Base-by-base conservation (phyloP, 2,329 filamentous ascomycete species). In the Amesomyces nigricolor region DNA sequence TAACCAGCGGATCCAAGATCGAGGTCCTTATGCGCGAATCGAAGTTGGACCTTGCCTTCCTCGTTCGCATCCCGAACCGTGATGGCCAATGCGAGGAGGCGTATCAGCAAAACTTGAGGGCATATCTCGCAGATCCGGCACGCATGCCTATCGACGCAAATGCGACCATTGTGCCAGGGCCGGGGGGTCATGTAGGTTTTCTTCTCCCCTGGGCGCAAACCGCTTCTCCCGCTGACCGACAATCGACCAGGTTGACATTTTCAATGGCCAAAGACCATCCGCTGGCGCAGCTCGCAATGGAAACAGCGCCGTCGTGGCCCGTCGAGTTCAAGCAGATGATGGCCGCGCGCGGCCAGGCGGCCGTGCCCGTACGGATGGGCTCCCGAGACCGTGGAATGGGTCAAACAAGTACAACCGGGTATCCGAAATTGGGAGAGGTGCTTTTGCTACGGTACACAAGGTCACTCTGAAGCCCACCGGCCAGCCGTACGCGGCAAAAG, bases 361-460 rank as follows among this genome's bases (percentile, higher is more conserved):
- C 26, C 64, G 51, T 2, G 66, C 54, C 60, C 65, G 47, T 71
- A 54, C 61, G n/a, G 67, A 67, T 30, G 66, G 64, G 45, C 73
- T 72, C 64, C 78, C 59, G 69, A 82, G 72, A 71, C 89, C 75
- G 78, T 96, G 90, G 92, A 86, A 84, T 59, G 94, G 94, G 37
- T 91, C 89, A 1, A 77, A 81, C 5, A 85, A 83, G 59, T 99
- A 97, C 72, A 95, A 95, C 66, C 85, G 90, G 22, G 82, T 89
- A 9, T 83, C 85, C 26, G 78, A 83, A 47, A 87, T 99, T 60
- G 94, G 94, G 44, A 94, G 94, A 69, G 94, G 94, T 5, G 92
- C 94, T 3, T 99, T 99, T 74, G 94, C 94, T 4, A 89, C 86
- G 0, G 94, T 99, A 1, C 92, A 96, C 72, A 89, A 91, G 68